Percentiles rank a stretch among this genome's conserved stretches.
Conservation (phyloP, 148 eudicot species). For the Chenopodium quinoa region DNA sequence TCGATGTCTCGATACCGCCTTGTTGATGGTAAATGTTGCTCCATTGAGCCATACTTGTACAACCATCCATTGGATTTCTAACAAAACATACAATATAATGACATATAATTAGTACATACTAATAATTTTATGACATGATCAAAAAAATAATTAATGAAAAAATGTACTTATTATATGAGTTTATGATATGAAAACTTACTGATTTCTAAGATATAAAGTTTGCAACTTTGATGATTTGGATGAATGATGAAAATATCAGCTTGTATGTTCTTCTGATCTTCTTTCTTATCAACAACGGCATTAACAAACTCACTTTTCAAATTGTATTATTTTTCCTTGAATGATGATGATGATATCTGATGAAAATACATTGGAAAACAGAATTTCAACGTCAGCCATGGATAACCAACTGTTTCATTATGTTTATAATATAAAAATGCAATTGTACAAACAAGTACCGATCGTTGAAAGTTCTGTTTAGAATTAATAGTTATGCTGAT, state of each 20-base stretch:
- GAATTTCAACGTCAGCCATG: conserved; percentile 28
- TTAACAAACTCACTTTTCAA: conserved; percentile 5
- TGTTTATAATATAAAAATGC: not conserved
- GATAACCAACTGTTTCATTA: not conserved
- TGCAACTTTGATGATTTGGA: conserved; percentile 6
- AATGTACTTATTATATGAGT: not conserved
- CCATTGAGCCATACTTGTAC: conserved; percentile 32
- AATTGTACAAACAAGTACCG: not conserved
- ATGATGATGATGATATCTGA: conserved; percentile 11
- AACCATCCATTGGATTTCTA: conserved; percentile 26
- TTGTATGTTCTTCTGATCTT: not conserved
- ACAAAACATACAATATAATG: not conserved
- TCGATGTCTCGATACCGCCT: not conserved
- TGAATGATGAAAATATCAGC: conserved; percentile 1
- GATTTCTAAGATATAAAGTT: not conserved
- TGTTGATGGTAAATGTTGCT: conserved; percentile 25
- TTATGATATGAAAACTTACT: not conserved
- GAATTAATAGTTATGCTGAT: too few species aligned
- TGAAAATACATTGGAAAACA: conserved; percentile 16
- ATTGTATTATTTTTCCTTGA: not conserved
- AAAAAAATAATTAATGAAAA: not conserved
- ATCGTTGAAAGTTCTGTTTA: too few species aligned
- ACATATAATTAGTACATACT: not conserved
- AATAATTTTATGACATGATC: not conserved
- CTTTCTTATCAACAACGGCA: conserved; percentile 11